Conservation (phyloP, 1,139 yeast genomes). For the Lizanozyma gosingica region DNA sequence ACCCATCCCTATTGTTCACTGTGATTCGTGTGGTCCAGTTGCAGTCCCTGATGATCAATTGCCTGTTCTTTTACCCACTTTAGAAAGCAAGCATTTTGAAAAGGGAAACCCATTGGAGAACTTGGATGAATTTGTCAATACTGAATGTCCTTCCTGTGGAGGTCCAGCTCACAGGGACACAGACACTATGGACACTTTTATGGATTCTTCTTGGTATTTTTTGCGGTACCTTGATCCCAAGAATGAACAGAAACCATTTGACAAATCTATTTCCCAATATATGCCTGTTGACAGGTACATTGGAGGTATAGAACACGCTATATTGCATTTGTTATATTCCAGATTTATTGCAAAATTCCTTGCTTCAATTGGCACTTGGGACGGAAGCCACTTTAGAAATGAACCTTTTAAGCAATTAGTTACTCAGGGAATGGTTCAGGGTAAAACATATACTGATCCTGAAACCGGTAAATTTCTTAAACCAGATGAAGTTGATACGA, state of each 20-base stretch:
- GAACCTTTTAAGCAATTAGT: conserved; percentile 78
- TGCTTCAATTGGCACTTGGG: conserved; percentile 47
- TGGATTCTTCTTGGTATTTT: conserved; percentile 96
- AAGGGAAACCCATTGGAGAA: conserved; percentile 67
- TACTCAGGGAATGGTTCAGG: conserved; percentile 98
- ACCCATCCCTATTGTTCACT: conserved; percentile 90
- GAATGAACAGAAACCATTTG: conserved; percentile 48
- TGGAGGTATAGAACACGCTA: conserved; percentile 97
- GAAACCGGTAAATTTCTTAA: conserved; percentile 62
- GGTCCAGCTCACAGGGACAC: conserved; percentile 77
- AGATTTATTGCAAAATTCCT: conserved; percentile 79
- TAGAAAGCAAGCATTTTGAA: conserved; percentile 38
- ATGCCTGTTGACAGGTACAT: conserved; percentile 87
- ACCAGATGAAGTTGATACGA: conserved; percentile 57
- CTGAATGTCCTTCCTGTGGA: conserved; percentile 77
- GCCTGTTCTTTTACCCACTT: conserved; percentile 71
- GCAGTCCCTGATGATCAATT: conserved; percentile 82
- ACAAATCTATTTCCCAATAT: conserved; percentile 36
- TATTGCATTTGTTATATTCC: conserved; percentile 76
- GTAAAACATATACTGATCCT: conserved; percentile 73
- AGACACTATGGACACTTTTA: conserved; percentile 97
- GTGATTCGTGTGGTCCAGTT: conserved; percentile 76
- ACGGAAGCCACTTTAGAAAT: conserved; percentile 35
- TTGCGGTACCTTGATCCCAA: conserved; percentile 75
- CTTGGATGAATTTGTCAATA: conserved; percentile 60